phyloP scores from a whole-genome alignment of 768 basidiomycete species.

The Dioszegia aurantiaca region DNA sequence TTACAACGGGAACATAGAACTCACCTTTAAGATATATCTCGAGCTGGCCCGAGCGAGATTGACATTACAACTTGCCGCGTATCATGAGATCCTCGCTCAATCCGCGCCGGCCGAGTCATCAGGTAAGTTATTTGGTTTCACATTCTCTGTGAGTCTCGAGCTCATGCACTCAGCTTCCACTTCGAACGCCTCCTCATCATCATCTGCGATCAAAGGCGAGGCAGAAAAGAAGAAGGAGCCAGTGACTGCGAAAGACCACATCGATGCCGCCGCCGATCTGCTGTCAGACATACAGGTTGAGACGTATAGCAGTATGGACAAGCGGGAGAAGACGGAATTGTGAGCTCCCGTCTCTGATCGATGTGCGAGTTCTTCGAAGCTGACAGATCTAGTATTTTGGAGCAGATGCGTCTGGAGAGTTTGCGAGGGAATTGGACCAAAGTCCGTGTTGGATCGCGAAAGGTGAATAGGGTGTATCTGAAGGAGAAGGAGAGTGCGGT shows the following conservation, averaged over 20 bases:
- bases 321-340: constrained; percentile 96
- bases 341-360: constrained; percentile 22
- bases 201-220: constrained; percentile 18
- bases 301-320: constrained; percentile 98
- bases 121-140: constrained; percentile 35
- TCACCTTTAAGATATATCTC: constrained; percentile 71
- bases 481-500: constrained; percentile 87
- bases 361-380: background rate
- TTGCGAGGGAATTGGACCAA: constrained; percentile 75
- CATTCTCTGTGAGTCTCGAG: background rate
- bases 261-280: constrained; percentile 84
- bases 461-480: constrained; percentile 89
- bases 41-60: constrained; percentile 95
- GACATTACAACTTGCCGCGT: constrained; percentile 76
- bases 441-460: constrained; percentile 83
- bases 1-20: background rate
- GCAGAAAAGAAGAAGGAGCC: constrained; percentile 43
- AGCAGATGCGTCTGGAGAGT: constrained; percentile 82
- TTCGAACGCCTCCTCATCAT: constrained; percentile 13
- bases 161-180: background rate
- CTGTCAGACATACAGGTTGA: constrained; percentile 95
- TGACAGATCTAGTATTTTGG: constrained; percentile 61
- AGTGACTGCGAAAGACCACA: constrained; percentile 61
- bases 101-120: constrained; percentile 51
- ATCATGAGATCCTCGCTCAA: constrained; percentile 71